Percentiles rank a stretch among this genome's conserved stretches.
phyloP scores from a whole-genome alignment of 192 early-diverging fungal genomes.

The Umbelopsis vinacea region DNA sequence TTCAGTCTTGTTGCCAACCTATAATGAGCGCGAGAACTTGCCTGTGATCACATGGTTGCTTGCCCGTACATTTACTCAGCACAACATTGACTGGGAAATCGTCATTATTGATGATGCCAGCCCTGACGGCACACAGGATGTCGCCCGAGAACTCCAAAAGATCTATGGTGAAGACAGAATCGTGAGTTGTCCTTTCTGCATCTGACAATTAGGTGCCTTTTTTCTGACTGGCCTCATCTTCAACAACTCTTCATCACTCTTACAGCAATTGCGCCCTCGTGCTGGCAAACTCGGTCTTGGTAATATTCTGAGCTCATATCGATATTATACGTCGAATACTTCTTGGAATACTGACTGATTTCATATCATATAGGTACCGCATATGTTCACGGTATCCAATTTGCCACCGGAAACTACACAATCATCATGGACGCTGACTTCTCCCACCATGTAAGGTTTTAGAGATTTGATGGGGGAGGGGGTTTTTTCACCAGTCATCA shows the following conservation, averaged over 20 bases:
- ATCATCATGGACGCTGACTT: slow-evolving; percentile 99
- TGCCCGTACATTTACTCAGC: slow-evolving; percentile 82
- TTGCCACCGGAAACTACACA: slow-evolving; percentile 93
- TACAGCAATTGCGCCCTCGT: slow-evolving; percentile 85
- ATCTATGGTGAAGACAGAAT: slow-evolving; percentile 88
- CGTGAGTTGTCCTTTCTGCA: slow-evolving; percentile 50
- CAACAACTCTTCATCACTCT: background rate
- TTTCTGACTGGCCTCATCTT: background rate
- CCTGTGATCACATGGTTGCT: slow-evolving; percentile 95
- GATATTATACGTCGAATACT: too few species aligned
- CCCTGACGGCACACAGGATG: slow-evolving; percentile 93
- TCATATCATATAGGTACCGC: slow-evolving; percentile 71
- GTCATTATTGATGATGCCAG: slow-evolving; percentile 96
- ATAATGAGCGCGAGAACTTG: slow-evolving; percentile 97
- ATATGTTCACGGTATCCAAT: slow-evolving; percentile 92
- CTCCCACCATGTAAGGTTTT: slow-evolving; percentile 87
- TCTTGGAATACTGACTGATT: too few species aligned
- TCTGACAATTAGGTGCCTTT: background rate
- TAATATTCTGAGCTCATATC: too few species aligned
- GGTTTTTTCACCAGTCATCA: too few species aligned
- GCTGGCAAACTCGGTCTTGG: slow-evolving; percentile 91
- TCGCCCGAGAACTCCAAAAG: slow-evolving; percentile 86
- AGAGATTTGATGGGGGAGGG: slow-evolving; percentile 4
- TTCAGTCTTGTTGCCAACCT: slow-evolving; percentile 96
- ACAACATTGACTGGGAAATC: slow-evolving; percentile 92